Evolutionary conservation across 352 stramenopile species (phyloP).

Genomic region (Globisporangium paroecandrum): DNA sequence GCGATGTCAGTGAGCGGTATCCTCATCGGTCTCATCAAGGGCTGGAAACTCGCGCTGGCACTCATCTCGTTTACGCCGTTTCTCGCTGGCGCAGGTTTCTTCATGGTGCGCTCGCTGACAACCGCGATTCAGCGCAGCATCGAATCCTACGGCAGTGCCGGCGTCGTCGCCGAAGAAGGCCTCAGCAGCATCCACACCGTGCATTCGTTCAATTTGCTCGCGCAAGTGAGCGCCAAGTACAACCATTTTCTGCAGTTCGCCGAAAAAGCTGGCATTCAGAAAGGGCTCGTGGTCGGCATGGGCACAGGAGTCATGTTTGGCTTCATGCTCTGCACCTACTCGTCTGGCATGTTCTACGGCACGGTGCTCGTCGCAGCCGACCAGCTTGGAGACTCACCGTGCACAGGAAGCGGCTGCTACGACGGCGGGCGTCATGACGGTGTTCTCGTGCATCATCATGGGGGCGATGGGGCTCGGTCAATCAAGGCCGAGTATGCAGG

Average conservation of each 20-base stretch:
- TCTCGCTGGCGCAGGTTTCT: neutral
- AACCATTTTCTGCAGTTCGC: slow-evolving; percentile 22
- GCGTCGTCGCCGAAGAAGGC: neutral
- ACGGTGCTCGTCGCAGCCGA: slow-evolving; percentile 27
- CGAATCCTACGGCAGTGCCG: neutral
- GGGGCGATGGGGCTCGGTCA: slow-evolving; percentile 39
- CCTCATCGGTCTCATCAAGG: slow-evolving; percentile 2
- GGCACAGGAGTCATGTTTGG: slow-evolving; percentile 40
- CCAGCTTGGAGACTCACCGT: slow-evolving; percentile 27
- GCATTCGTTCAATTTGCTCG: slow-evolving; percentile 50
- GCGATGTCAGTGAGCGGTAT: neutral
- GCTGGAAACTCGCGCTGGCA: neutral
- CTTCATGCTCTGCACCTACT: slow-evolving; percentile 41
- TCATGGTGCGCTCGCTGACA: slow-evolving; percentile 4
- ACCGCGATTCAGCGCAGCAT: slow-evolving; percentile 1
- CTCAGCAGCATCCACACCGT: slow-evolving; percentile 31
- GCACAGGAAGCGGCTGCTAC: slow-evolving; percentile 29
- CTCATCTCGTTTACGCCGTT: slow-evolving; percentile 3
- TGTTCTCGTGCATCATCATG: slow-evolving; percentile 45
- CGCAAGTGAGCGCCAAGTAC: slow-evolving; percentile 39
- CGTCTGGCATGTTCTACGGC: slow-evolving; percentile 51
- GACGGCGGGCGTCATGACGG: slow-evolving; percentile 38
- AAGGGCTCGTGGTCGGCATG: slow-evolving; percentile 31
- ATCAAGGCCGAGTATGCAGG: slow-evolving; percentile 36
- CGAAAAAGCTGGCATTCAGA: slow-evolving; percentile 33